Percentiles rank a stretch among this genome's conserved stretches.
These are phyloP conservation scores for Vigna hirtella DNA, from an alignment of 306 rosid species.

Conservation along the genomic window DNA sequence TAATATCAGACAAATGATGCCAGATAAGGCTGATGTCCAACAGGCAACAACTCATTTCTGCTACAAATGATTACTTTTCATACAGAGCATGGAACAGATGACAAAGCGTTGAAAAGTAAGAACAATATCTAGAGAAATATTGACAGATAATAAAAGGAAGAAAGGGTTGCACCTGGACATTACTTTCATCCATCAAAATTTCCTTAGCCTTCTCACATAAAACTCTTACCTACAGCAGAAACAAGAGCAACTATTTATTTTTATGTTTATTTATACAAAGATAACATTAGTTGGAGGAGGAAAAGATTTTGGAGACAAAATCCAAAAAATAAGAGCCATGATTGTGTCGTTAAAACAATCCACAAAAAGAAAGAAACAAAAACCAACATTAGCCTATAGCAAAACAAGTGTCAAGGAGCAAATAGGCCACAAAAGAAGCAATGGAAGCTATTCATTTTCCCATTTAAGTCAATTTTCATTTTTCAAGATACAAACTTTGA, in stretches of 20 bases:
- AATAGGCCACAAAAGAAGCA: not conserved
- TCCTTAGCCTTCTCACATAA: constrained; percentile 96
- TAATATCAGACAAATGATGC: not conserved
- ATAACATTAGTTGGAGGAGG: constrained; percentile 14
- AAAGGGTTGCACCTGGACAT: constrained; percentile 82
- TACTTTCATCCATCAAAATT: constrained; percentile 94
- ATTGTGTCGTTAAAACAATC: constrained; percentile 3
- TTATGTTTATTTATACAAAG: not conserved
- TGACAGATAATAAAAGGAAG: constrained; percentile 21
- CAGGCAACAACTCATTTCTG: constrained; percentile 4
- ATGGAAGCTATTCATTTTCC: constrained; percentile 2
- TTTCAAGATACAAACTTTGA: not conserved
- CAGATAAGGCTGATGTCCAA: constrained; percentile 14
- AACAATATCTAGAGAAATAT: constrained; percentile 16
- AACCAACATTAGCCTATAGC: not conserved
- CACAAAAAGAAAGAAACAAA: not conserved
- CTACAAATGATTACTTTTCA: constrained; percentile 16
- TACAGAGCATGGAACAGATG: constrained; percentile 7
- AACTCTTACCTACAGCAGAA: constrained; percentile 70
- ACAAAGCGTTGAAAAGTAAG: constrained; percentile 19
- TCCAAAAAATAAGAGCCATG: not conserved
- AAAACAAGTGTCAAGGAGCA: not conserved
- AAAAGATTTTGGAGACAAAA: constrained; percentile 11
- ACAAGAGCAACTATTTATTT: constrained; percentile 33
- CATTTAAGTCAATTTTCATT: constrained; percentile 9